Base-by-base conservation (phyloP, 257 asterid species). In the Catharanthus roseus region DNA sequence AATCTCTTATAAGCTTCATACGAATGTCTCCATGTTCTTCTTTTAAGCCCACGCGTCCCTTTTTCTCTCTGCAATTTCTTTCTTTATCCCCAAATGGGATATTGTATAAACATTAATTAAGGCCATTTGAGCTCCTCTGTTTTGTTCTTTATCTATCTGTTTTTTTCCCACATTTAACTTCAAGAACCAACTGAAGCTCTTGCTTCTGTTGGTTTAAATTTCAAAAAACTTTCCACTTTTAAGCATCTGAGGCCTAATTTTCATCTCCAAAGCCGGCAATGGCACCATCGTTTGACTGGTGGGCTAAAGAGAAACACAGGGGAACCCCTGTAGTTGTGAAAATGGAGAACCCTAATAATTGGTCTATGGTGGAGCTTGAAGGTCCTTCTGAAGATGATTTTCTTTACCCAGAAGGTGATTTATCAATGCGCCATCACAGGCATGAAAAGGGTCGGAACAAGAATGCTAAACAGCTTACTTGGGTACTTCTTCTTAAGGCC, bases 291-390 rank as follows among this genome's bases (percentile, higher is more conserved):
- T 75, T 85, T 62, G 82, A 68, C 82, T 93, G 97, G 98, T 90
- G 98, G 97, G 85, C 82, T 15, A 87, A 81, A 67, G 95, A 93
- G 29, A 71, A 78, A 11, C 97, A 84, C 74, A 82, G 89, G 55
- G 95, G 95, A 3, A 90, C 95, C 3, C 97, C 96, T 2, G 97
- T 93, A 24, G 93, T 93, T 12, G 98, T 93, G 65, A 93, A 90
- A 67, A 90, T 90, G 97, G 98, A 90, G 83, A 90, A 85, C 78
- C 96, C 97, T 0, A 92, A 86, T 78, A 90, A 92, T 82, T 93
- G 98, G 98, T 88, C 98, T 1, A 93, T 93, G 95, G 95, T 87
- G 76, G 98, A 93, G 84, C 84, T 93, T 0, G 89, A 90, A 79
- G 80, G 85, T 7, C 85, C 97, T 0, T 86, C 89, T 0, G 93